phyloP scores from a whole-genome alignment of 1,139 yeast species.

The Eremothecium coryli region DNA sequence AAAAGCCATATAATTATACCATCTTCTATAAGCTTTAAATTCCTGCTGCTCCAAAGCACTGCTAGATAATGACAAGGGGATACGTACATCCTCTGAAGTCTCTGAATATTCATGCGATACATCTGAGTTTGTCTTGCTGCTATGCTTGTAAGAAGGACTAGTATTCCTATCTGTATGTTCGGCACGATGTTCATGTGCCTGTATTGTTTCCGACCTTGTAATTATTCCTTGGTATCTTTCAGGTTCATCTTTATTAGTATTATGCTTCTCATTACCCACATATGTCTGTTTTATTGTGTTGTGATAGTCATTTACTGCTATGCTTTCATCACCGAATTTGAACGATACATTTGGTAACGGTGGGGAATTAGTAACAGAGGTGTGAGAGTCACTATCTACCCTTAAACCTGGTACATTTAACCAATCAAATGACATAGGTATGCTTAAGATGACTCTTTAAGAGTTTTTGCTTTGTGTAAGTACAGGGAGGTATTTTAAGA shows the following conservation, averaged over 20 bases:
- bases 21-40: constrained; percentile 61
- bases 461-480: no score
- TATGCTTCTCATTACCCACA: no score
- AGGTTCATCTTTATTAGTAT: background rate
- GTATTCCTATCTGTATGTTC: background rate
- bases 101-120: constrained; percentile 15
- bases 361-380: constrained; percentile 9
- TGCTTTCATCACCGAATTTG: constrained; percentile 7
- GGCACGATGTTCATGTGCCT: constrained; percentile 1
- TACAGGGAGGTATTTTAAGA: no score
- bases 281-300: background rate
- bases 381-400: constrained; percentile 11
- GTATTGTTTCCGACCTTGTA: constrained; percentile 1
- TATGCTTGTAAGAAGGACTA: background rate
- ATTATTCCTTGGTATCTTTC: background rate
- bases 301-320: background rate
- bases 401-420: constrained; percentile 27
- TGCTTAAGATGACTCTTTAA: no score
- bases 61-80: constrained; percentile 55
- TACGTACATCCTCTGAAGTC: constrained; percentile 26
- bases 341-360: constrained; percentile 26
- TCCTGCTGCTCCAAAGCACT: constrained; percentile 57
- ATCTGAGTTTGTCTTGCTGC: constrained; percentile 1
- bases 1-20: constrained; percentile 65
- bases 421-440: constrained; percentile 30